Evolutionary conservation across 148 eudicot species (phyloP), one percentile per base, ranked within the genome.

Genomic region (Heliamphora exappendiculata): DNA sequence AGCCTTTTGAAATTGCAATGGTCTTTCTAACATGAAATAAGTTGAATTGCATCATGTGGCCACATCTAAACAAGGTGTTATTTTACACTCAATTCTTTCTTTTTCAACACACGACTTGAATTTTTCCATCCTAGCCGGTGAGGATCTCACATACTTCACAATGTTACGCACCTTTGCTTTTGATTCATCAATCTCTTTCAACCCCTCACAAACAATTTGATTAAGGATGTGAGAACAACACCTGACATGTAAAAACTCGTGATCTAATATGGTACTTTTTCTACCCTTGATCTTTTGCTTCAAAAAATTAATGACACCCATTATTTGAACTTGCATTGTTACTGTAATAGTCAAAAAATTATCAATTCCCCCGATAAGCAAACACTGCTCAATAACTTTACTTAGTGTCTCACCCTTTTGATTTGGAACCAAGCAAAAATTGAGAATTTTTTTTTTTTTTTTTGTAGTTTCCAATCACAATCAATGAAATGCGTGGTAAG

Each of bases 271-370:
- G 31, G 33, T 13, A 36, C 20, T 14, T 17, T 34, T 36, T 13
- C 26, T n/a, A 5, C 13, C 3, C 19, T 33, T 65, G 10, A 16
- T 36, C 69, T 64, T 79, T 24, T 57, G 67, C 39, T 41, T 42
- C 50, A 59, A 53, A 14, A 66, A 47, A 5, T 26, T 12, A 37
- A 80, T 20, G 6, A 47, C 50, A 22, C 10, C 67, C 59, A 44
- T 79, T 54, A 34, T 74, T 79, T 1, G 78, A 55, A 54, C 69
- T 66, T 45, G 82, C 82, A 74, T 79, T 55, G 55, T 79, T 69
- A 44, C 59, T 11, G 57, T 67, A 1, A 79, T 9, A 0, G 78
- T 57, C 2, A 67, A 55, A 7, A 74, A 0, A 0, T 45, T 74
- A 0, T 57, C 60, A 4, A 79, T 74, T 13, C 78, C 78, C 78